phyloP scores from a whole-genome alignment of 805 yeast genomes.

The Starmerella stigmatis region DNA sequence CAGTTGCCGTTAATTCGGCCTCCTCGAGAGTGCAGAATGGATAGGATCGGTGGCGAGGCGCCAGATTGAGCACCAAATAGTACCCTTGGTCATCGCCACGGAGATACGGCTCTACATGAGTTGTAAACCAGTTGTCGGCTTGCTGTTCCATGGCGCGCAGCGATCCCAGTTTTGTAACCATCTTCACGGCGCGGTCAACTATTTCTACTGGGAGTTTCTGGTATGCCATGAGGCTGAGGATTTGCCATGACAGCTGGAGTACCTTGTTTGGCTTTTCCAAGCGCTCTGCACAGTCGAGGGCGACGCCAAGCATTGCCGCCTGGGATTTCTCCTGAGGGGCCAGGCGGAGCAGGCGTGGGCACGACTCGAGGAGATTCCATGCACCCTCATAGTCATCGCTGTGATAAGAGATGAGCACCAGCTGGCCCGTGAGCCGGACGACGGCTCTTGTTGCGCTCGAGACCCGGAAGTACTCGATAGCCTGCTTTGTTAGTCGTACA shows the following conservation, averaged over 20 bases:
- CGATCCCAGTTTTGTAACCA: slow-evolving; percentile 23
- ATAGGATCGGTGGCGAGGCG: slow-evolving; percentile 27
- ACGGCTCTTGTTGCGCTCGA: slow-evolving; percentile 54
- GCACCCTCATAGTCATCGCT: slow-evolving; percentile 51
- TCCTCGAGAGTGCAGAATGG: slow-evolving; percentile 18
- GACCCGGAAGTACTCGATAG: slow-evolving; percentile 42
- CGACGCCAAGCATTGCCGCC: slow-evolving; percentile 52
- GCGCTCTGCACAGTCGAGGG: slow-evolving; percentile 49
- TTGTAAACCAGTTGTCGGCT: slow-evolving; percentile 33
- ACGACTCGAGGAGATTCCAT: slow-evolving; percentile 39
- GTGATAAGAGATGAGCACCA: slow-evolving; percentile 55
- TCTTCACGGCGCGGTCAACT: slow-evolving; percentile 20
- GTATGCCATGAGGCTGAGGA: slow-evolving; percentile 23
- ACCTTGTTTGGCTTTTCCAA: slow-evolving; percentile 24
- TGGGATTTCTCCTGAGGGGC: neutral
- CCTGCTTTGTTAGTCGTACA: slow-evolving; percentile 44
- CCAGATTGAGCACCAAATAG: slow-evolving; percentile 33
- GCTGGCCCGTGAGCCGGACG: slow-evolving; percentile 65
- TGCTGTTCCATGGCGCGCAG: slow-evolving; percentile 25
- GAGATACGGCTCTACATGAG: slow-evolving; percentile 34
- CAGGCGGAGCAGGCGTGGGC: slow-evolving; percentile 3
- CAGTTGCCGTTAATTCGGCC: slow-evolving; percentile 19
- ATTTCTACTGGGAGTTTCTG: slow-evolving; percentile 18
- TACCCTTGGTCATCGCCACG: slow-evolving; percentile 31
- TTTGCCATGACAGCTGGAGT: slow-evolving; percentile 27